Conservation (phyloP, 2,329 filamentous ascomycete genomes). For the Diaporthe velutina region DNA sequence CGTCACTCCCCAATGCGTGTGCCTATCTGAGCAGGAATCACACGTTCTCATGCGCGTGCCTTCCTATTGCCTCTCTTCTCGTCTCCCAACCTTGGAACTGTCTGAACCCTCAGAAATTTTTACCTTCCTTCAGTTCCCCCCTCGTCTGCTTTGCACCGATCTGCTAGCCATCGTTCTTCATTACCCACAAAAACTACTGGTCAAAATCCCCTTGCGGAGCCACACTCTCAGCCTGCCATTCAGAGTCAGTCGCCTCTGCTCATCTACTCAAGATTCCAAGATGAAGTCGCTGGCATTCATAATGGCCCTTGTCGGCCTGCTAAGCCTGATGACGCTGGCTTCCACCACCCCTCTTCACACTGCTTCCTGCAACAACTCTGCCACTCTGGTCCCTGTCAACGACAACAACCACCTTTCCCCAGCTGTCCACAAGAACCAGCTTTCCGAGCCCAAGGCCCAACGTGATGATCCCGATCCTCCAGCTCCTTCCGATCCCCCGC, state of each 20-base stretch:
- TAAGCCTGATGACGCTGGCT: background rate
- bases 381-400: background rate
- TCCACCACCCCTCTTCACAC: background rate
- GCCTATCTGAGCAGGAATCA: background rate
- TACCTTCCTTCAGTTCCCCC: background rate
- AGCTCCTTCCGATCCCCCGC: background rate
- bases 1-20: background rate
- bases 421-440: background rate
- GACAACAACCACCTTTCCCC: background rate
- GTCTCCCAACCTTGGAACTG: background rate
- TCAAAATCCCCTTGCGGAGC: background rate
- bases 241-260: background rate
- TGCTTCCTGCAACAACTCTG: background rate
- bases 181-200: background rate
- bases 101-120: background rate
- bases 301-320: background rate
- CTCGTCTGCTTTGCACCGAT: background rate
- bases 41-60: background rate
- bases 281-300: conserved; percentile 10
- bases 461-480: background rate
- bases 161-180: background rate
- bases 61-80: background rate
- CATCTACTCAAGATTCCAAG: background rate
- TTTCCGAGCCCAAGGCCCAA: background rate
- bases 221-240: background rate